Conservation (phyloP, 1,284 basidiomycete genomes). For the Ustilago lituana region DNA sequence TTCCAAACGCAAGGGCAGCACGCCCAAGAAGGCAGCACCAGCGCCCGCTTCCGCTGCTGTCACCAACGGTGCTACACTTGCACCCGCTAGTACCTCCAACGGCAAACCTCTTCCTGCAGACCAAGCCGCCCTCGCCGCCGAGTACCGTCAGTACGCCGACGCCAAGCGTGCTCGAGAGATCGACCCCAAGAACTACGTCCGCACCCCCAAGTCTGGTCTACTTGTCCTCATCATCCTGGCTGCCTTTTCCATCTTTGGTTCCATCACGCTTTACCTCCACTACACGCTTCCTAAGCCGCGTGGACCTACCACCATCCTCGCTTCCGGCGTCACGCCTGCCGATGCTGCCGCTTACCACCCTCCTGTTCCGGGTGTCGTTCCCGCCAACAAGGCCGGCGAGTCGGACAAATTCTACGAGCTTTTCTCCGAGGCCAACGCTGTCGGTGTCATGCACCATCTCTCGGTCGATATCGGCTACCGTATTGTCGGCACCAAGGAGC, state of each 20-base stretch:
- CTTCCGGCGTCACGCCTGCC: slow-evolving; percentile 29
- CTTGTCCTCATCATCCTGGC: slow-evolving; percentile 35
- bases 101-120: slow-evolving; percentile 10
- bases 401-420: slow-evolving; percentile 30
- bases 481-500: slow-evolving; percentile 89
- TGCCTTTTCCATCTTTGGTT: slow-evolving; percentile 39
- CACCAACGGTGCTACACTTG: slow-evolving; percentile 11
- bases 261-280: slow-evolving; percentile 53
- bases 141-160: slow-evolving; percentile 23
- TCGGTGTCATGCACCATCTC: slow-evolving; percentile 61
- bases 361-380: slow-evolving; percentile 16
- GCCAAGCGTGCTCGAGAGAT: slow-evolving; percentile 29
- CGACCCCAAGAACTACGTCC: slow-evolving; percentile 35
- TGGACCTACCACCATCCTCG: slow-evolving; percentile 35
- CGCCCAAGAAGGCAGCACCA: slow-evolving; percentile 35
- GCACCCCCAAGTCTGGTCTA: slow-evolving; percentile 41
- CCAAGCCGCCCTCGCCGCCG: slow-evolving; percentile 12
- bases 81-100: slow-evolving; percentile 12
- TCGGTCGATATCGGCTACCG: slow-evolving; percentile 86
- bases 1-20: slow-evolving; percentile 27
- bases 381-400: slow-evolving; percentile 19
- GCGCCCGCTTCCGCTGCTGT: not conserved
- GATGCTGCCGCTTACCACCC: slow-evolving; percentile 47
- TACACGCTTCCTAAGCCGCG: slow-evolving; percentile 61
- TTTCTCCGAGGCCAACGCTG: slow-evolving; percentile 61